Base-by-base conservation (phyloP, 805 yeast genomes). In the Yamadazyma sp. region DNA sequence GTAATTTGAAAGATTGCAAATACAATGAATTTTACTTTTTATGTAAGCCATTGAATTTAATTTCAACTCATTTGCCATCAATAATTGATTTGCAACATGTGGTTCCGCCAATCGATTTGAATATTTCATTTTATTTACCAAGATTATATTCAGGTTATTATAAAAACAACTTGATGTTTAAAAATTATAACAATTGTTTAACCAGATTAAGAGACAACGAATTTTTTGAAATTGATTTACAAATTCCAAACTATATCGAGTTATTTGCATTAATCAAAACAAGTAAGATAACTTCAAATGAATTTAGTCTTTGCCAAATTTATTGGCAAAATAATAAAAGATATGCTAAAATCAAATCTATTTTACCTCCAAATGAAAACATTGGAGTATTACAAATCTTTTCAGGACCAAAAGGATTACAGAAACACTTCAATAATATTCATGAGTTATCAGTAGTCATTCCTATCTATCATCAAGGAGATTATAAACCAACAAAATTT, bases 41-140 rank as follows among this genome's bases (percentile, higher is more conserved):
- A 41, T 66, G 84, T 2, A 77, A 80, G 45, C 98, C 98, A 1
- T 60, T 80, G 36, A 75, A 79, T 38, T 53, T 87, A 27, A 75
- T 93, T 11, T 82, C 82, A 43, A 84, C 97, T 0, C 98, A 93
- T 57, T 78, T 87, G 30, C 98, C 98, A 10, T 70, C 78, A 12
- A 78, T 78, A 39, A 77, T 77, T 27, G 82, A 77, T 40, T 82
- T 85, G 44, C 98, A 93, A 58, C 96, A 86, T 60, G 76, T 91
- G 14, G 71, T 76, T 20, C 98, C 97, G 4, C 86, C 94, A 3
- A 64, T 91, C 42, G 89, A 86, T 42, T 82, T 84, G 23, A 71
- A 78, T 44, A 76, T 82, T 15, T 89, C 93, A 11, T 70, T 86
- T 39, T 77, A 87, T 30, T 65, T 91, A 31, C 98, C 98, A 0